Evolutionary conservation across 2,329 filamentous ascomycete species (phyloP), one percentile per base, ranked within the genome.

Genomic region (Eutypa lata): DNA sequence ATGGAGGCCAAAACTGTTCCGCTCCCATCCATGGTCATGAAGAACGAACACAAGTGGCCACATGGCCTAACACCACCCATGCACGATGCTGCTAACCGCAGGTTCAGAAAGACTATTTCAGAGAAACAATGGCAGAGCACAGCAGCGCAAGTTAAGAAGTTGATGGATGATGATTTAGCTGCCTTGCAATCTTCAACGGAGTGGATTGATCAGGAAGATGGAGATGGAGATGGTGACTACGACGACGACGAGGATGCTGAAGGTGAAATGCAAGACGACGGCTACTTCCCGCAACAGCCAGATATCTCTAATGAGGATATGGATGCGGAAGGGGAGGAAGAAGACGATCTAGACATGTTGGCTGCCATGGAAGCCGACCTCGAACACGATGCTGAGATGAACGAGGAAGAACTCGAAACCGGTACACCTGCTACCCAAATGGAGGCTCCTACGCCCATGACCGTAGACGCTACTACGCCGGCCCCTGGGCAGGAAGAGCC

Each of bases 21-120:
- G n/a, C 74, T 95, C 14, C 91, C 91, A 1, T 71, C 77, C 50
- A 87, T 91, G 62, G 79, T 95, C 48, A 82, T 51, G 21, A 67
- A 90, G 61, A 76, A 71, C 68, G 86, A 73, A 5, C 86, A 87
- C 62, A 87, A 84, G 65, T 96, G 89, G 77, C 88, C 91, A 1
- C 91, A 96, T 69, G 91, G 91, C 31, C 76, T 96, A 19, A 94
- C 91, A 2, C 90, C 91, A 5, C 91, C 91, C 1, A 90, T 96
- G 86, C 88, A 90, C 66, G 90, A 90, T 75, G 90, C 88, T 43
- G 80, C 89, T 43, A 91, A 90, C 68, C 84, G 90, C 26, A 82
- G 91, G 31, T 96, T 96, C 71, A 84, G 91, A 53, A 91, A 92
- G 66, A 86, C 90, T 3, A 83, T 93, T 50, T 90, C 87, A 55